Evolutionary conservation across 2,329 filamentous ascomycete species (phyloP).

Genomic region (Pseudogymnoascus sp.): DNA sequence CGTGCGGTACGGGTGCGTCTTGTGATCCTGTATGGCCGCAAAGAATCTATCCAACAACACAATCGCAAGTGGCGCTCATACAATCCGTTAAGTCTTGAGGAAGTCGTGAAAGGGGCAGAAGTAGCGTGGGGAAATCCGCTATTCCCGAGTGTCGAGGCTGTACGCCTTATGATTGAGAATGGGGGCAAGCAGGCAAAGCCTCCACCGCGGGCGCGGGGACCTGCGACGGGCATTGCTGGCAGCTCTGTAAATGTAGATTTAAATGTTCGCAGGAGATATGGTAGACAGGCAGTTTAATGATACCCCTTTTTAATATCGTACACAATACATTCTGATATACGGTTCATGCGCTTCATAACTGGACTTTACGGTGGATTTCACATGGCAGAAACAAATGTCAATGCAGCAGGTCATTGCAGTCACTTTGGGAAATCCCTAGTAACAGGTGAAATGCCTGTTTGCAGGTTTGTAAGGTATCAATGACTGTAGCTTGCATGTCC

Average conservation of each 20-base stretch:
- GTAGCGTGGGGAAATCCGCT: conserved; percentile 16
- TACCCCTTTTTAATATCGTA: conserved; percentile 1
- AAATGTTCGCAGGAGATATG: background rate
- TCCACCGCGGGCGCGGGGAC: background rate
- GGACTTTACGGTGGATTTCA: background rate
- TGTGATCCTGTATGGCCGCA: conserved; percentile 21
- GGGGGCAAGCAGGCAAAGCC: background rate
- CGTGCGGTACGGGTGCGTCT: conserved; percentile 22
- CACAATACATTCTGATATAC: background rate
- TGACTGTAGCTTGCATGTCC: background rate
- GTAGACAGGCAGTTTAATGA: conserved; percentile 4
- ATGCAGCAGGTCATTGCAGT: background rate
- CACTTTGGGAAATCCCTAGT: background rate
- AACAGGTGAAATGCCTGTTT: background rate
- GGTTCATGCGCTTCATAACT: background rate
- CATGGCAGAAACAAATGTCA: background rate
- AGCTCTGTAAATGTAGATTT: background rate
- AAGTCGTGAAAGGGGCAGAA: conserved; percentile 18
- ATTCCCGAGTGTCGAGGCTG: conserved; percentile 2
- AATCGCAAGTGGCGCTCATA: conserved; percentile 16
- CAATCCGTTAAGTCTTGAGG: conserved; percentile 13
- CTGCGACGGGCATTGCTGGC: background rate
- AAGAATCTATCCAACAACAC: conserved; percentile 15
- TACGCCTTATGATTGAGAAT: conserved; percentile 1
- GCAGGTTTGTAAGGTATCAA: background rate